phyloP scores from a whole-genome alignment of 208 protist genomes.

The Leishmania major region DNA sequence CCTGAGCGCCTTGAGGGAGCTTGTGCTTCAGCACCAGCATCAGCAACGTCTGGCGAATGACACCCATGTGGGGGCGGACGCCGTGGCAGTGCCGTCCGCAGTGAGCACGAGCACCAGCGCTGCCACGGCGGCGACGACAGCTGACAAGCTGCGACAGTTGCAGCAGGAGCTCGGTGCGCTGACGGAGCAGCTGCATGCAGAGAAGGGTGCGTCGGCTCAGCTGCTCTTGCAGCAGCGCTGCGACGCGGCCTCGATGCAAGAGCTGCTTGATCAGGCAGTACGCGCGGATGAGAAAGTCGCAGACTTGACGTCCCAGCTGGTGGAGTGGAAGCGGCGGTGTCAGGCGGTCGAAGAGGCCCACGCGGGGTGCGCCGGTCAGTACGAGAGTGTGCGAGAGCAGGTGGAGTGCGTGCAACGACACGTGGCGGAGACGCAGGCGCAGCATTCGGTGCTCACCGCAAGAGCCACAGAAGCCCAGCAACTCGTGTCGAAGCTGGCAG shows the following conservation, averaged over 20 bases:
- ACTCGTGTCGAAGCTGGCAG: slow-evolving; percentile 15
- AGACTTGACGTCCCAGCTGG: slow-evolving; percentile 24
- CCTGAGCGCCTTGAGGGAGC: slow-evolving; percentile 6
- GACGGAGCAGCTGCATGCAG: slow-evolving; percentile 32
- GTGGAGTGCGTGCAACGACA: slow-evolving; percentile 12
- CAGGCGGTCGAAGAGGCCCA: slow-evolving; percentile 4
- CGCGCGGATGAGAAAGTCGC: slow-evolving; percentile 19
- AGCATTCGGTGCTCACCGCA: background rate
- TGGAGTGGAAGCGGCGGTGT: slow-evolving; percentile 25
- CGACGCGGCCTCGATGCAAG: slow-evolving; percentile 16
- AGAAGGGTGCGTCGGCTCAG: slow-evolving; percentile 22
- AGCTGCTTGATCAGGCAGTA: slow-evolving; percentile 9
- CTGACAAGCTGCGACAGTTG: slow-evolving; percentile 12
- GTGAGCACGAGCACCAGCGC: background rate
- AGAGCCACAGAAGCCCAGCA: slow-evolving; percentile 13
- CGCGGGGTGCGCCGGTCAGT: slow-evolving; percentile 6
- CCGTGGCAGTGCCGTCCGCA: background rate
- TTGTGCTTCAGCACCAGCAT: slow-evolving; percentile 13
- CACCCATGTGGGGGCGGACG: background rate
- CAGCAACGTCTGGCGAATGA: background rate
- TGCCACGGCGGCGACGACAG: background rate
- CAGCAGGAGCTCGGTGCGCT: slow-evolving; percentile 16
- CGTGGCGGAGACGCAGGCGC: slow-evolving; percentile 7
- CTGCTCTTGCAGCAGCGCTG: slow-evolving; percentile 35
- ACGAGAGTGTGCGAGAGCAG: slow-evolving; percentile 12